A percentile compares a stretch with the other conserved stretches of the same genome.
Conservation (phyloP, 2,329 filamentous ascomycete species). For the Amauroascus verrucosus region DNA sequence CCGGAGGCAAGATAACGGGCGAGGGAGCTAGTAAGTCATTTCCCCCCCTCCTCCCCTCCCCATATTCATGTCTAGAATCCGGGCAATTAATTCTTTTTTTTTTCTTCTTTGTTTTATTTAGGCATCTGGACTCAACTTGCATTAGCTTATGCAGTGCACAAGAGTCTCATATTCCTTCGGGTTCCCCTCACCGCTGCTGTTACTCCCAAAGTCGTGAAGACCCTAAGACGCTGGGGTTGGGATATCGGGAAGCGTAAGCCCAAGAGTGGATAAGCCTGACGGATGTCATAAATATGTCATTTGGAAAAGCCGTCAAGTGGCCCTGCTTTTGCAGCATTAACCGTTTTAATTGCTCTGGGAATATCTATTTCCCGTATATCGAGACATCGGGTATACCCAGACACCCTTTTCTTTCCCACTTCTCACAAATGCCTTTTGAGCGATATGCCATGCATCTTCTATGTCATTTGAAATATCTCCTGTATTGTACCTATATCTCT, state of each 20-base stretch:
- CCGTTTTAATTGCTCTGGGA: too few relatives aligned
- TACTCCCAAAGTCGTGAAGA: conserved; percentile 88
- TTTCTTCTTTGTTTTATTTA: conserved; percentile 22
- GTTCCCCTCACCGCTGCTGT: conserved; percentile 84
- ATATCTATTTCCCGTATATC: too few relatives aligned
- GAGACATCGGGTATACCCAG: too few relatives aligned
- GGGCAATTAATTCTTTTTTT: neutral
- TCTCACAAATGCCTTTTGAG: neutral
- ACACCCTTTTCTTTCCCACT: neutral
- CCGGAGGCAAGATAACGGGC: conserved; percentile 3
- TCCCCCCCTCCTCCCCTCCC: neutral
- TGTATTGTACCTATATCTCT: neutral
- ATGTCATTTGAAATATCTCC: neutral
- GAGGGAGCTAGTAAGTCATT: conserved; percentile 15
- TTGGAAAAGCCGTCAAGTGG: too few relatives aligned
- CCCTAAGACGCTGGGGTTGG: conserved; percentile 80
- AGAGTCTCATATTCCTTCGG: conserved; percentile 93
- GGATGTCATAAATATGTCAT: too few relatives aligned
- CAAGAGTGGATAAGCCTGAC: conserved; percentile 1
- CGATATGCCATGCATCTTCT: neutral
- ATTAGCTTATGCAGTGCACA: conserved; percentile 93
- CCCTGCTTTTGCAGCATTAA: too few relatives aligned
- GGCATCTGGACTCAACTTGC: conserved; percentile 75
- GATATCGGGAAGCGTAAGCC: conserved; percentile 65
- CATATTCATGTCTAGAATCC: neutral